Evolutionary conservation across 1,284 basidiomycete genomes (phyloP).

Genomic region (Trametes versicolor): DNA sequence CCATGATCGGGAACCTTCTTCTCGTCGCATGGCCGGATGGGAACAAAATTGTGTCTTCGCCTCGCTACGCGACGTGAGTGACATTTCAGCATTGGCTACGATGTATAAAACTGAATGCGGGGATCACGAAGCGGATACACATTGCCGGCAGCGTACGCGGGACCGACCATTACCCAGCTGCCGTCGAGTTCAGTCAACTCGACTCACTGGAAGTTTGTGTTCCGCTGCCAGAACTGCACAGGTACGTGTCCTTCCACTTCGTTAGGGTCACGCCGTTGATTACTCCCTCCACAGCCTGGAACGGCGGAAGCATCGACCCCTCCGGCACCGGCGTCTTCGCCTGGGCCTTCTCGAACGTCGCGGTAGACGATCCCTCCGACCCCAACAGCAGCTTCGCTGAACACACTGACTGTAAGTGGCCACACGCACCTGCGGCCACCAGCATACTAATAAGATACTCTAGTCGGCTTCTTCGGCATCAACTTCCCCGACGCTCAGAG

Average conservation of each 20-base stretch:
- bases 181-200: conserved; percentile 44
- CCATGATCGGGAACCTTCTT: conserved; percentile 64
- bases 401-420: conserved; percentile 55
- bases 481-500: conserved; percentile 59
- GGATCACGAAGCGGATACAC: conserved; percentile 7
- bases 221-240: conserved; percentile 49
- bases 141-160: conserved; percentile 35
- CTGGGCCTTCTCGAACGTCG: conserved; percentile 58
- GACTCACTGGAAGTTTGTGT: conserved; percentile 49
- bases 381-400: conserved; percentile 51
- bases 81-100: not conserved
- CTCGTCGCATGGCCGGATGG: conserved; percentile 69
- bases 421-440: not conserved
- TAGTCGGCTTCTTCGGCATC: conserved; percentile 69
- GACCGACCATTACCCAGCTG: conserved; percentile 43
- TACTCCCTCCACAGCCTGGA: conserved; percentile 34
- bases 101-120: not conserved
- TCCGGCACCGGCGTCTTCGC: conserved; percentile 55
- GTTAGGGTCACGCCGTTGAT: not conserved
- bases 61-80: conserved; percentile 57
- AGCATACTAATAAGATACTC: not conserved
- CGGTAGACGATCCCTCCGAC: conserved; percentile 49
- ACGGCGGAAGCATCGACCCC: conserved; percentile 50
- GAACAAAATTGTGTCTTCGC: conserved; percentile 58
- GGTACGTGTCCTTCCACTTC: conserved; percentile 28